These are phyloP conservation scores for Pseudonectria buxi DNA, from an alignment of 2,329 filamentous ascomycete species.

Conservation along the genomic window DNA sequence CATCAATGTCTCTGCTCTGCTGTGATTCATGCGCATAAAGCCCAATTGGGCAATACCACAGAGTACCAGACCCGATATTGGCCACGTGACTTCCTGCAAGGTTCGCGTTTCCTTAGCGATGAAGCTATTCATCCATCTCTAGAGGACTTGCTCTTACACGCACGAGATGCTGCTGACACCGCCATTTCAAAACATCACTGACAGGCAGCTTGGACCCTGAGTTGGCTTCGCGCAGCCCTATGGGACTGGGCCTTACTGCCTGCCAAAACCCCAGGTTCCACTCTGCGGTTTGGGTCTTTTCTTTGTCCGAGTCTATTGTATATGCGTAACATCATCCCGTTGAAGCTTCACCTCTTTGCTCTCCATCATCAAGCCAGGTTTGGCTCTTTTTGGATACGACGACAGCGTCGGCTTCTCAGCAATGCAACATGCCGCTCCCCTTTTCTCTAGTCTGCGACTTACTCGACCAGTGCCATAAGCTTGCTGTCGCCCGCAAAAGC, in stretches of 20 bases:
- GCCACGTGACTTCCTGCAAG: slow-evolving; percentile 28
- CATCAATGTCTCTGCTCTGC: too few species aligned
- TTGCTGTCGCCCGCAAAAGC: slow-evolving; percentile 26
- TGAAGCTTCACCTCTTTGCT: too few species aligned
- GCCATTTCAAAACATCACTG: slow-evolving; percentile 1
- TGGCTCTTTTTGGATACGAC: slow-evolving; percentile 1
- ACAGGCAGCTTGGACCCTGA: not conserved
- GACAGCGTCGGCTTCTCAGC: not conserved
- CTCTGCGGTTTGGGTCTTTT: too few species aligned
- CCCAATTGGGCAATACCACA: too few species aligned
- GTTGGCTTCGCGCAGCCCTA: too few species aligned
- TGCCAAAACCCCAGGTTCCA: not conserved
- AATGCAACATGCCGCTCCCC: slow-evolving; percentile 49
- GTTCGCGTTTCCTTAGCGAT: slow-evolving; percentile 18
- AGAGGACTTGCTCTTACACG: too few species aligned
- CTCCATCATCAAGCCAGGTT: not conserved
- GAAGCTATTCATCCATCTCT: too few species aligned
- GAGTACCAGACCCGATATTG: too few species aligned
- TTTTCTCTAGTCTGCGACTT: slow-evolving; percentile 71
- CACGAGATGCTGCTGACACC: too few species aligned
- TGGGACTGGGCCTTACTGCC: slow-evolving; percentile 11
- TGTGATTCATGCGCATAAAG: too few species aligned
- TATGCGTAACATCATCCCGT: too few species aligned
- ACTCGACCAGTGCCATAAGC: slow-evolving; percentile 57
- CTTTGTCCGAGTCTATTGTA: too few species aligned